Evolutionary conservation across 768 basidiomycete species (phyloP).

Genomic region (Phylloporus sp.): DNA sequence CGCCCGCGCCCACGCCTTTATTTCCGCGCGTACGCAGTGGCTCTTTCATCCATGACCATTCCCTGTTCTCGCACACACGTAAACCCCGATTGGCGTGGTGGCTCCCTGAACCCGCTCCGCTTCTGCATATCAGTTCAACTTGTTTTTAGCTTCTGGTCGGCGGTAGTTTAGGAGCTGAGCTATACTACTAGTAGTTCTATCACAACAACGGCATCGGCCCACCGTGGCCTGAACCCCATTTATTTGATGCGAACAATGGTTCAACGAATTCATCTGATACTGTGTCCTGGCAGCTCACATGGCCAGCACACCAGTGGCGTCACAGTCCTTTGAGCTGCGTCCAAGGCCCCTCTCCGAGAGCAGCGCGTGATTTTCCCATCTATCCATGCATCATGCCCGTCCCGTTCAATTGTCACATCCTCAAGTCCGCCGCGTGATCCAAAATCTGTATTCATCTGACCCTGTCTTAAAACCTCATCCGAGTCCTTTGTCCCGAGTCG

Average conservation of each 20-base stretch:
- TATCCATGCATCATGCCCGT: constrained; percentile 1
- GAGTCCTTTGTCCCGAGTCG: constrained; percentile 11
- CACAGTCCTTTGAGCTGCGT: too few species aligned
- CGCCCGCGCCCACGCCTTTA: constrained; percentile 15
- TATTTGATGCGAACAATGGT: too few species aligned
- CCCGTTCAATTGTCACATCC: constrained; percentile 9
- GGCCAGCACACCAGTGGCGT: constrained; percentile 14
- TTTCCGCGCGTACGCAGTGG: constrained; percentile 22
- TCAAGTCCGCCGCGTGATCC: constrained; percentile 19
- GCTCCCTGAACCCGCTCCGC: constrained; percentile 9
- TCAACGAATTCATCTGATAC: constrained; percentile 12
- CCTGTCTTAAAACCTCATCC: constrained; percentile 12
- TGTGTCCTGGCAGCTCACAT: constrained; percentile 17
- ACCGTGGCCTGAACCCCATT: constrained; percentile 8
- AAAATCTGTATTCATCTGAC: constrained; percentile 13
- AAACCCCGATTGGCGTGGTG: constrained; percentile 24
- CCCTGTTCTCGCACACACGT: constrained; percentile 21
- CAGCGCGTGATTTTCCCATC: constrained; percentile 8
- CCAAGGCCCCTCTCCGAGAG: background rate
- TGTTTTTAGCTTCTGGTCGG: constrained; percentile 19
- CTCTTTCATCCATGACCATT: constrained; percentile 11
- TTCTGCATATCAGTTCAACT: constrained; percentile 17
- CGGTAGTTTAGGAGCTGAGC: constrained; percentile 16
- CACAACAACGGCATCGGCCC: constrained; percentile 17
- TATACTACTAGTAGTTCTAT: too few species aligned